Percentiles rank a stretch among this genome's conserved stretches.
phyloP scores from a whole-genome alignment of 257 asterid species.

The Solanum medicagineum region DNA sequence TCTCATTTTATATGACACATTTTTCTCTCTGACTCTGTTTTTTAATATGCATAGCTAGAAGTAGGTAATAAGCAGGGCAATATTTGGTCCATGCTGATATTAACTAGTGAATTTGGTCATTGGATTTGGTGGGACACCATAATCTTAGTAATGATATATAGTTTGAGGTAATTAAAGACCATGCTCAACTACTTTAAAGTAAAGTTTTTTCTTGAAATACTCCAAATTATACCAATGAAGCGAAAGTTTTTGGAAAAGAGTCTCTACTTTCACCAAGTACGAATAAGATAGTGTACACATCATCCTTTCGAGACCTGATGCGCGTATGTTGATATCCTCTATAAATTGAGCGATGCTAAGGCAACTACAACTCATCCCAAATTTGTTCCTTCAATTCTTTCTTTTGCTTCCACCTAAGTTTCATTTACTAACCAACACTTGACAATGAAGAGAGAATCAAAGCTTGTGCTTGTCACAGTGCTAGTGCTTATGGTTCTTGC shows the following conservation, averaged over 20 bases:
- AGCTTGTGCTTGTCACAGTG: neutral
- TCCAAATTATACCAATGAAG: neutral
- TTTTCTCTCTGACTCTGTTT: neutral
- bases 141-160: neutral
- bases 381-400: neutral
- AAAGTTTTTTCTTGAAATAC: neutral
- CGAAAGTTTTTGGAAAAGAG: no score
- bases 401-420: neutral
- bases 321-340: neutral
- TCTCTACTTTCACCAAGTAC: neutral
- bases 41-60: neutral
- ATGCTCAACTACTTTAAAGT: neutral
- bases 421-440: neutral
- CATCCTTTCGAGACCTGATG: accelerated
- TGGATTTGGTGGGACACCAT: neutral
- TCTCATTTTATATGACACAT: no score
- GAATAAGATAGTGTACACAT: neutral
- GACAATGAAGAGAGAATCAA: conserved; percentile 13
- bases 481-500: conserved; percentile 10
- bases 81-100: neutral
- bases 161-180: neutral
- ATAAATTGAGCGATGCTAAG: neutral
- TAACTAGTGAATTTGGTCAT: neutral
- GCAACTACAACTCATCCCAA: neutral
- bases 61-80: neutral